Evolutionary conservation across 176 grass and related monocot species (phyloP), one percentile per base, ranked within the genome.

Genomic region (Panicum miliaceum): DNA sequence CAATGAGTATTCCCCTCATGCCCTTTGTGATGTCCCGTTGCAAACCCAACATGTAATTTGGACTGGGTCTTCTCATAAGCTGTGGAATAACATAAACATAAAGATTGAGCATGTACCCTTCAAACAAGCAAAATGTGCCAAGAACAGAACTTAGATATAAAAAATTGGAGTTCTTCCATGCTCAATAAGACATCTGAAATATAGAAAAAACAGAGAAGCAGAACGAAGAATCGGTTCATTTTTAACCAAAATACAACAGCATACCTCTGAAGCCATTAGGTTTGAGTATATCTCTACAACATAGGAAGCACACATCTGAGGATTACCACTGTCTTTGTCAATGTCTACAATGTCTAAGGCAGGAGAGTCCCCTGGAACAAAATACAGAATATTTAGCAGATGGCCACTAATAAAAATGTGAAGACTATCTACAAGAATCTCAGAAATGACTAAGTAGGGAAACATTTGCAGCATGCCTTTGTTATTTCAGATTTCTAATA

Each of bases 1-100:
- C 89, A 19, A 91, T 91, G 37, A 91, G 76, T 76, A 91, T 91
- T n/a, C 63, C 81, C 46, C 89, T 71, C 89, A 91, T 91, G 68
- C 89, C 43, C 29, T 52, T 84, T 27, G 81, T 84, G 43, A 84
- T 75, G 43, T 84, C 81, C 20, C 58, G 57, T 37, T 84, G 81
- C 59, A 84, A 12, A 38, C 43, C 48, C 20, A 64, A 70, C 81
- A 84, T 73, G 22, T 74, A 84, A 50, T 62, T 84, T 11, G 81
- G 29, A 26, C 19, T 50, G 48, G 81, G 81, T 75, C 69, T 84
- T 84, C 81, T 74, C 69, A 84, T 74, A 75, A 84, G 69, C 76
- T 91, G 85, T 26, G 69, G 77, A 65, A 87, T 68, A 68, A 64
- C 80, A 83, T 37, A 74, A 40, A 35, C 5, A n/a, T 75, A 64